Evolutionary conservation across 2,329 filamentous ascomycete species (phyloP).

Genomic region (Helotiales sp.): DNA sequence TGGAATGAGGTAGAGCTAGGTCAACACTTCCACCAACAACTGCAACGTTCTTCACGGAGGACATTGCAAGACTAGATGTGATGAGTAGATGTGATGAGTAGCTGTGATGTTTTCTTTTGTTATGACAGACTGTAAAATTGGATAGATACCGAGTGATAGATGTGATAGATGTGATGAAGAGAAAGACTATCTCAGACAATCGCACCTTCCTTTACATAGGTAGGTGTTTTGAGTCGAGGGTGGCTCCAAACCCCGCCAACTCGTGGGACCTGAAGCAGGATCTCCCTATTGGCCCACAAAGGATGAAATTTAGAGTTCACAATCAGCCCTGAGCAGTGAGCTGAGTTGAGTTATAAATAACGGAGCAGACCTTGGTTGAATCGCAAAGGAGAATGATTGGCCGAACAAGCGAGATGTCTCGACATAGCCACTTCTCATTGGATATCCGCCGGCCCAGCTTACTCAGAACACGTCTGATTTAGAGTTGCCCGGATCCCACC

Average conservation of each 20-base stretch:
- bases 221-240: no score
- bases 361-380: no score
- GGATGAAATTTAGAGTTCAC: no score
- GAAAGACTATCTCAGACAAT: background rate
- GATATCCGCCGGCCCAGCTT: background rate
- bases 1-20: background rate
- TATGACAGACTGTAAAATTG: background rate
- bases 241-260: no score
- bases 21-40: conserved; percentile 34
- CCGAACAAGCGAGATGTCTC: background rate
- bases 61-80: conserved; percentile 27
- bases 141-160: background rate
- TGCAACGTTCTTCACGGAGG: conserved; percentile 37
- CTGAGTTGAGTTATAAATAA: no score
- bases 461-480: background rate
- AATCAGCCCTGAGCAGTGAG: no score
- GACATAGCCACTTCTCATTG: background rate
- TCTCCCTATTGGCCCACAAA: no score
- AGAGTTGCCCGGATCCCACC: background rate
- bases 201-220: background rate
- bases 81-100: background rate
- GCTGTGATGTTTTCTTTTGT: background rate
- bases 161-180: background rate
- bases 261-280: no score
- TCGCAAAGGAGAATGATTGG: no score